phyloP scores from a whole-genome alignment of 305 asterid genomes.

The Fraxinus baroniana region DNA sequence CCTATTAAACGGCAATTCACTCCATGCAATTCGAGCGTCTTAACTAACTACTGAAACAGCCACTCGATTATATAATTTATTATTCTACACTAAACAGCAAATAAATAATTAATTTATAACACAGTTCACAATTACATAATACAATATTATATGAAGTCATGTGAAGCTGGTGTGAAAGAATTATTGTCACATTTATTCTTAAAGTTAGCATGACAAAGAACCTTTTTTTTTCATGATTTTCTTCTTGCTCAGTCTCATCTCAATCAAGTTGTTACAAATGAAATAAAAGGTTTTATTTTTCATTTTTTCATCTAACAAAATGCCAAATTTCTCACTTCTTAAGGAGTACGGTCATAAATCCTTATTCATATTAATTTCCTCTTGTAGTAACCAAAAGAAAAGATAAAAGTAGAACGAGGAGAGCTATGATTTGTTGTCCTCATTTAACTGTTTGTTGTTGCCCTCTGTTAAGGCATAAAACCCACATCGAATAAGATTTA shows the following conservation, averaged over 20 bases:
- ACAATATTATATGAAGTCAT: slow-evolving; percentile 35
- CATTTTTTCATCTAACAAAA: background rate
- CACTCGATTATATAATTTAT: slow-evolving; percentile 12
- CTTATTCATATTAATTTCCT: background rate
- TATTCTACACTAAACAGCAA: background rate
- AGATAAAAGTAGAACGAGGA: background rate
- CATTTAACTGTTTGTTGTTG: too few relatives aligned
- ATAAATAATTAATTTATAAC: background rate
- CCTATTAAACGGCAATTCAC: slow-evolving; percentile 39
- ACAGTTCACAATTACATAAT: background rate
- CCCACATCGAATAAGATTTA: too few relatives aligned
- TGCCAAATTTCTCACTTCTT: background rate
- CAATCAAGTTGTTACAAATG: background rate
- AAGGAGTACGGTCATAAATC: background rate
- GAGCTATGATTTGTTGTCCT: background rate
- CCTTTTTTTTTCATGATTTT: background rate
- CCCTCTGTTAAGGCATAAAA: background rate
- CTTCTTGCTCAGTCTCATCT: background rate
- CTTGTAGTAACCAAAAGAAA: background rate
- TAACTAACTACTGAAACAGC: slow-evolving; percentile 48
- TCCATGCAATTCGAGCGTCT: slow-evolving; percentile 67
- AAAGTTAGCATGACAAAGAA: too few relatives aligned
- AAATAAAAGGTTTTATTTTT: background rate
- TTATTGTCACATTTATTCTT: background rate
- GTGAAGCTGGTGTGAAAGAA: slow-evolving; percentile 42